These are phyloP conservation scores for Heliosperma pusillum DNA, from an alignment of 148 eudicot genomes.

Conservation along the genomic window DNA sequence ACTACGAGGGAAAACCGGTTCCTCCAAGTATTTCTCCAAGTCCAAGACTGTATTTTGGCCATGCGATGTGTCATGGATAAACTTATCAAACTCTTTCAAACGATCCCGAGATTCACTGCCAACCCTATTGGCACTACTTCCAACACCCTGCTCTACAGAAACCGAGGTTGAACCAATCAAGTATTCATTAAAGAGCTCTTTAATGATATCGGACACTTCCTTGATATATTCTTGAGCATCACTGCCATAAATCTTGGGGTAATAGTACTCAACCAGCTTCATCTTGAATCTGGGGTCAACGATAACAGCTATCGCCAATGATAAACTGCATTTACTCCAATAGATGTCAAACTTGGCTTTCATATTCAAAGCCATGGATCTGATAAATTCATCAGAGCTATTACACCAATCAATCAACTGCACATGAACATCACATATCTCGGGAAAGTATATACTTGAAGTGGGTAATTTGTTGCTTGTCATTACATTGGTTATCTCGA, in stretches of 20 bases:
- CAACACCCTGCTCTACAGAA: conserved; percentile 52
- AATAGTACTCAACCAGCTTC: conserved; percentile 92
- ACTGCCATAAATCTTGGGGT: conserved; percentile 60
- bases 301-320: conserved; percentile 79
- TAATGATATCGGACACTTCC: conserved; percentile 61
- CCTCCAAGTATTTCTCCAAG: conserved; percentile 89
- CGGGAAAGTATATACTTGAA: conserved; percentile 79
- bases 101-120: conserved; percentile 65
- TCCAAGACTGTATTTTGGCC: conserved; percentile 64
- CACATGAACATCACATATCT: conserved; percentile 76
- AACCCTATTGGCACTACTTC: conserved; percentile 42
- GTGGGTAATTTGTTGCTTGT: conserved; percentile 58
- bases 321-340: conserved; percentile 75
- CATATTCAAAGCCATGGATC: conserved; percentile 70
- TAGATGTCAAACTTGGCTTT: conserved; percentile 67
- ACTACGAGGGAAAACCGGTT: conserved; percentile 79
- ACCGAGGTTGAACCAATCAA: conserved; percentile 42
- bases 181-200: conserved; percentile 79
- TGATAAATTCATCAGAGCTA: conserved; percentile 63
- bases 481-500: conserved; percentile 58
- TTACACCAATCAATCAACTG: conserved; percentile 82
- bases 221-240: conserved; percentile 55
- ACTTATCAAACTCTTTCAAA: conserved; percentile 82
- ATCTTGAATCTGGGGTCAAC: conserved; percentile 92
- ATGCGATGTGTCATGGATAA: conserved; percentile 76